Percentiles rank a stretch among this genome's conserved stretches.
phyloP scores from a whole-genome alignment of 2,329 filamentous ascomycete genomes.

The Cladosporium austrohemisphaericum region DNA sequence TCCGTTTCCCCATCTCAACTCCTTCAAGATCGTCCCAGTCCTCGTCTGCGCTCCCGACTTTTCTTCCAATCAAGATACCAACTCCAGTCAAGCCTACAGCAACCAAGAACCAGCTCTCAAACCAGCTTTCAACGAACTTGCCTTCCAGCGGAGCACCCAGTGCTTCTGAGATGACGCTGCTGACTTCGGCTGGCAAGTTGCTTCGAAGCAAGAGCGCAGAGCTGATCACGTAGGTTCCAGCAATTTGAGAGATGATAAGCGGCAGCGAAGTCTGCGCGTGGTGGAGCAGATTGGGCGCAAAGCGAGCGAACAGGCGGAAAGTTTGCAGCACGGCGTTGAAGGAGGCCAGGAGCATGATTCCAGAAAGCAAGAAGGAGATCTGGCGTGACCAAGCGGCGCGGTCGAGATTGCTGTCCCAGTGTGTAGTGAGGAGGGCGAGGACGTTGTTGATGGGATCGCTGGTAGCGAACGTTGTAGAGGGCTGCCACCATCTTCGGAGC shows the following conservation, averaged over 20 bases:
- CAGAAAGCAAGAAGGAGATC: conserved; percentile 78
- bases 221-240: conserved; percentile 80
- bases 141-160: conserved; percentile 72
- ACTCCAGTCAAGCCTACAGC: conserved; percentile 62
- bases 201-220: conserved; percentile 72
- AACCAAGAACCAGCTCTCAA: conserved; percentile 78
- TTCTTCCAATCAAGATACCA: conserved; percentile 71
- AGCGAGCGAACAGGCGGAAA: conserved; percentile 73
- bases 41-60: conserved; percentile 46
- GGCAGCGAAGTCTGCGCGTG: conserved; percentile 75
- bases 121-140: conserved; percentile 75
- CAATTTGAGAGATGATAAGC: conserved; percentile 73
- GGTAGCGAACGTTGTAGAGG: conserved; percentile 56
- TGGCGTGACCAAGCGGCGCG: conserved; percentile 79
- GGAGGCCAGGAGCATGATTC: conserved; percentile 75
- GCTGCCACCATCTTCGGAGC: conserved; percentile 52
- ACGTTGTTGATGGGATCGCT: conserved; percentile 82
- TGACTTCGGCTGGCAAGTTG: conserved; percentile 73
- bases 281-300: conserved; percentile 66
- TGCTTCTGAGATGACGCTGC: conserved; percentile 72
- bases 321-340: conserved; percentile 84
- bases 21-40: conserved; percentile 40
- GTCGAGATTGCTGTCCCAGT: conserved; percentile 80
- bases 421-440: conserved; percentile 72
- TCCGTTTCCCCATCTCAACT: conserved; percentile 64